Base-by-base conservation (phyloP, 2,329 filamentous ascomycete species). In the Colletotrichum destructivum region DNA sequence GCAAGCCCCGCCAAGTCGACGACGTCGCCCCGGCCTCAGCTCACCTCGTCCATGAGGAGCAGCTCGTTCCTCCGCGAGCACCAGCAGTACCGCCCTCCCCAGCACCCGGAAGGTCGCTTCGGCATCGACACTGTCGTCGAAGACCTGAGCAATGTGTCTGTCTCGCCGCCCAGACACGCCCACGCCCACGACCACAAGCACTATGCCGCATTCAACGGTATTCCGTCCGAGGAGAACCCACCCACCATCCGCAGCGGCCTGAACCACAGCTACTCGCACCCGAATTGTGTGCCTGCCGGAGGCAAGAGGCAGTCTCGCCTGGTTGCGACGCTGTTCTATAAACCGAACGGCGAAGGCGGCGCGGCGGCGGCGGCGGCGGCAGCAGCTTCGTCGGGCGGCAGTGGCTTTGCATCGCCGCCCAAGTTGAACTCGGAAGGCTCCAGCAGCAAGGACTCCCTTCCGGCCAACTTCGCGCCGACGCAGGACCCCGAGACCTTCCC, bases 111-210 rank as follows among this genome's bases (percentile, higher is more conserved):
- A 38, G 84, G 83, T 69, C 86, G 88, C 78, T 89, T 89, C 74
- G 89, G 89, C 73, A 92, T 92, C 75, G 90, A 92, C 77, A 90
- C 89, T 56, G 89, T 92, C 18, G 87, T 92, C 62, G 90, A 92
- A 79, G 87, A 89, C 71, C 76, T 86, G 42, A 81, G 82, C 72
- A 79, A 79, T 40, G 78, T 81, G 44, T 79, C 78, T 51, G 77
- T 84, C 72, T 81, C 80, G 23, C 78, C 82, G 35, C 78, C 83
- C 13, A 63, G 54, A 52, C 59, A 71, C 46, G 16, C 46, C 21
- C 38, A 52, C 38, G 69, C 42, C 31, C 62, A 66, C 56, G n/a
- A 42, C 59, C 26, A 59, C 65, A 85, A 83, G 75, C 73, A 83
- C 16, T 81, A 84, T 66, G 81, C 85, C 61, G 84, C 84, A 44